Evolutionary conservation across 306 rosid genomes (phyloP).

Genomic region (Castanea sativa): DNA sequence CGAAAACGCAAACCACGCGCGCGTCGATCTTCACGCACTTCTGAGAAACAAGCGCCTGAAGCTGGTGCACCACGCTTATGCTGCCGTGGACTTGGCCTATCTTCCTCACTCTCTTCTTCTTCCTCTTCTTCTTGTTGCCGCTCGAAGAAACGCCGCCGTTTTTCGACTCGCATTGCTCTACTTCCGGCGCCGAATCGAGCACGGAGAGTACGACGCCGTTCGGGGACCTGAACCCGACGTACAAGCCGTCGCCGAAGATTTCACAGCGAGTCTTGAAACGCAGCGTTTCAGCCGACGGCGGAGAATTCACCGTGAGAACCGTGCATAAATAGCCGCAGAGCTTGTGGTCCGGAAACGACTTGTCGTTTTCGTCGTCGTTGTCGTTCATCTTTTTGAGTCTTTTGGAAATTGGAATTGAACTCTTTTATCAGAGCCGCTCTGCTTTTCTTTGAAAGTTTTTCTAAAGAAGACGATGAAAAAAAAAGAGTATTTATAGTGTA

Average conservation of each 20-base stretch:
- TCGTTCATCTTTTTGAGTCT: not conserved
- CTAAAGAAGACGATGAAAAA: not conserved
- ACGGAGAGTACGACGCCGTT: conserved; percentile 43
- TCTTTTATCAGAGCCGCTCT: too few relatives aligned
- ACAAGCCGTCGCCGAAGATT: conserved; percentile 23
- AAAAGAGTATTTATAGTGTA: too few relatives aligned
- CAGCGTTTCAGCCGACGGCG: conserved; percentile 5
- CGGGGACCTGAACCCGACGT: conserved; percentile 40
- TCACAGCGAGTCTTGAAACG: conserved; percentile 40
- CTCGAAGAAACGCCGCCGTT: not conserved
- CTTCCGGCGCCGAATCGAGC: conserved; percentile 5
- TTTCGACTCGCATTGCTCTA: conserved; percentile 31
- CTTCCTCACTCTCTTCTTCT: conserved; percentile 43
- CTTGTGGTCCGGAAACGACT: conserved; percentile 48
- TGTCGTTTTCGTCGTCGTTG: conserved; percentile 15
- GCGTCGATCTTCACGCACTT: conserved; percentile 56
- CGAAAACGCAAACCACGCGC: conserved; percentile 39
- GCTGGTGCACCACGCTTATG: conserved; percentile 74
- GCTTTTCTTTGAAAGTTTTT: not conserved
- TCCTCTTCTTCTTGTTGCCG: not conserved
- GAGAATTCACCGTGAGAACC: conserved; percentile 42
- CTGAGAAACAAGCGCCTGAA: conserved; percentile 59
- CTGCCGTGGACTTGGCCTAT: conserved; percentile 77
- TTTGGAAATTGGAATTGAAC: not conserved
- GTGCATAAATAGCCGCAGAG: conserved; percentile 80